Evolutionary conservation across 495 filamentous ascomycete genomes (phyloP), one percentile per base, ranked within the genome.

Genomic region (Daldinia childiae): DNA sequence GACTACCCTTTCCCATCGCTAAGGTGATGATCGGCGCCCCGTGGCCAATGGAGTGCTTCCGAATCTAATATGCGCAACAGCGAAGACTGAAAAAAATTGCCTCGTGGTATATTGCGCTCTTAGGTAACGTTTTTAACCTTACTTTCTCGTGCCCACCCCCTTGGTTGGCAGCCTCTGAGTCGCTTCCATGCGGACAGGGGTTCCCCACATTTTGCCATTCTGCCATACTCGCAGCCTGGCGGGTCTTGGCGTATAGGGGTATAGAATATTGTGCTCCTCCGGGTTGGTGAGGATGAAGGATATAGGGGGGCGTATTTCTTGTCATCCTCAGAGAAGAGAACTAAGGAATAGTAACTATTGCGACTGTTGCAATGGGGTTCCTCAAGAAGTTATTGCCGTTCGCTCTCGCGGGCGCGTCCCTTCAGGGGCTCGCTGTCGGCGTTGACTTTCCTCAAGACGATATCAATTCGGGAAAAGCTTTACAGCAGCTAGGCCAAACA

Each of bases 381-480:
- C 34, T 71, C 58, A 76, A 68, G 64, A 41, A 65, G 58, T 36
- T 74, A 32, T 38, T 70, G 57, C 65, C 62, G 58, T 57, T 66
- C 50, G 64, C 70, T 50, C 48, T 77, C 30, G 34, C 68, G 39
- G 74, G 63, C 45, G 70, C 69, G 62, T 72, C 73, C 68, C 67
- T 76, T 36, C 73, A 58, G 62, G 73, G 70, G 58, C 43, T 72
- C 9, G 76, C 62, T 14, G 45, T 68, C 41, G 68, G 68, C 57
- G 56, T 41, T 58, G 72, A 73, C 36, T 81, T 72, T 45, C 78
- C 76, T 41, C 77, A 78, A 72, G 74, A 61, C 24, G 76, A 81
- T 27, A 79, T 82, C 65, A 74, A 78, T 68, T 79, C 79, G 9
- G 80, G 79, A 21, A 75, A 81, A 54, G 80, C 77, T 14, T 63